Evolutionary conservation across 2,329 filamentous ascomycete species (phyloP).

Genomic region (Penicillium freii): DNA sequence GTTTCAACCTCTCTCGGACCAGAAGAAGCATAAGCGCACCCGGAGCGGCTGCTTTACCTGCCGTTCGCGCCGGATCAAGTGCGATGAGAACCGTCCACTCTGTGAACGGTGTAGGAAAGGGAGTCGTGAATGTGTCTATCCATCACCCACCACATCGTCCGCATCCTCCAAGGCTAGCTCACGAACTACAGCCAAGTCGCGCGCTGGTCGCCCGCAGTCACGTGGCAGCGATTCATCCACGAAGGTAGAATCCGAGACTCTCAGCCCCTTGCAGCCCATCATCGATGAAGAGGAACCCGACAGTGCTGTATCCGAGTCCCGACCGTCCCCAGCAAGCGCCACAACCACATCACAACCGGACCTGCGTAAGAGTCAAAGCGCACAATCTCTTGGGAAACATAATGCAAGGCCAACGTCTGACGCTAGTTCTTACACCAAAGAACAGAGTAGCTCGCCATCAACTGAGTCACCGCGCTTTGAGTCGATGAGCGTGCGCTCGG

Average conservation of each 20-base stretch:
- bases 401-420: conserved; percentile 29
- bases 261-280: conserved; percentile 39
- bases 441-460: conserved; percentile 53
- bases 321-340: conserved; percentile 23
- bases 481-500: conserved; percentile 36
- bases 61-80: conserved; percentile 85
- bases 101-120: conserved; percentile 94
- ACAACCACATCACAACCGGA: conserved; percentile 21
- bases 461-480: conserved; percentile 48
- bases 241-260: conserved; percentile 45
- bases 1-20: conserved; percentile 51
- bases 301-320: conserved; percentile 23
- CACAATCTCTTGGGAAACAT: conserved; percentile 32
- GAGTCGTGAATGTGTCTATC: conserved; percentile 85
- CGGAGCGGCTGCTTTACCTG: conserved; percentile 94
- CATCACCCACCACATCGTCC: conserved; percentile 53
- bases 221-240: conserved; percentile 54
- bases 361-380: conserved; percentile 29
- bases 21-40: conserved; percentile 89
- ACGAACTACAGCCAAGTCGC: conserved; percentile 45
- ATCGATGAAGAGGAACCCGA: conserved; percentile 47
- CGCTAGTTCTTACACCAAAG: conserved; percentile 41
- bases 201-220: conserved; percentile 37
- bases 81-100: conserved; percentile 81
- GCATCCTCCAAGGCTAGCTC: conserved; percentile 45